These are phyloP conservation scores for Mycena filopes DNA, from an alignment of 768 basidiomycete genomes.

Conservation along the genomic window DNA sequence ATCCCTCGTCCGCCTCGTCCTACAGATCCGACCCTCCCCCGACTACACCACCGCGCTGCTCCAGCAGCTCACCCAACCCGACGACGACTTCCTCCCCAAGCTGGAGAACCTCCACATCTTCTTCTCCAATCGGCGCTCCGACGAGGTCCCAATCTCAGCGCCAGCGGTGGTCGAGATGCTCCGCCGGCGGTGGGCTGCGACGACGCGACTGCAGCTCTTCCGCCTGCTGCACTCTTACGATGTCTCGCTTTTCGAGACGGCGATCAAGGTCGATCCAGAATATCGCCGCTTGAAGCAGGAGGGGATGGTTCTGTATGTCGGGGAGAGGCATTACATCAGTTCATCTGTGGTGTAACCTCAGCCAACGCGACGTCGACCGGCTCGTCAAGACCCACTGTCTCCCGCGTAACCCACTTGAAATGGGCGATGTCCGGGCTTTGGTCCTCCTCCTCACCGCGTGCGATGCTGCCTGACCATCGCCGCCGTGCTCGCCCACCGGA, in stretches of 20 bases:
- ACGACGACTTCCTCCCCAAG: slow-evolving; percentile 5
- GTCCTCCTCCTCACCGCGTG: too few species aligned
- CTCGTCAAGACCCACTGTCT: too few species aligned
- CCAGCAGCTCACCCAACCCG: not conserved
- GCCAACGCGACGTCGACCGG: too few species aligned
- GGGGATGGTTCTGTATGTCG: not conserved
- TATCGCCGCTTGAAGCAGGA: not conserved
- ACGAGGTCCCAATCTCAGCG: not conserved
- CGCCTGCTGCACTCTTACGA: not conserved
- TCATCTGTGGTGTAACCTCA: too few species aligned
- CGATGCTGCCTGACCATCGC: too few species aligned
- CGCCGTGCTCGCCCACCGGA: too few species aligned
- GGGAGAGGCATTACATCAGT: too few species aligned
- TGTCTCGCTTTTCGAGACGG: not conserved
- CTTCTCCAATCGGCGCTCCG: not conserved
- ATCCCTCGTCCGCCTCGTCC: not conserved
- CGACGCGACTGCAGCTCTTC: not conserved
- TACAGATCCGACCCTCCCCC: not conserved
- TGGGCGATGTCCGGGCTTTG: too few species aligned
- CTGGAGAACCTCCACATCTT: not conserved
- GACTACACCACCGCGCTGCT: not conserved
- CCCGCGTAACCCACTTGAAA: too few species aligned
- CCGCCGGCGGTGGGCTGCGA: not conserved
- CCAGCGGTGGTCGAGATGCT: not conserved
- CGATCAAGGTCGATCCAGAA: not conserved